phyloP scores from a whole-genome alignment of 306 rosid genomes.

The Nissolia schottii region DNA sequence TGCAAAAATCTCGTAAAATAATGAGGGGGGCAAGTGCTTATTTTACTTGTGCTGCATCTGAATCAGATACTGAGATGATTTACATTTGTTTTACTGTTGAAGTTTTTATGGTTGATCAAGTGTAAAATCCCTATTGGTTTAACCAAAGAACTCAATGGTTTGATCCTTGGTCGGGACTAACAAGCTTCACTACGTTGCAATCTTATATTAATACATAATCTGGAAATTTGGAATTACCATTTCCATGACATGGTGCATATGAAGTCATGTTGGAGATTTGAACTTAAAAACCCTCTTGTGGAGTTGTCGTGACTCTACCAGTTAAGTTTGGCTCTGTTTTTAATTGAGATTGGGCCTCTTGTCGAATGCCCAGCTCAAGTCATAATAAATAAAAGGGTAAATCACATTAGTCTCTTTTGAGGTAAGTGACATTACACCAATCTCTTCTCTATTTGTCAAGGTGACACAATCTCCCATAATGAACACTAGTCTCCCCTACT shows the following conservation, averaged over 20 bases:
- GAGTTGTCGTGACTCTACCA: neutral
- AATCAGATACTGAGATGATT: neutral
- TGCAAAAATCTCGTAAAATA: neutral
- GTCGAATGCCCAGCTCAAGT: neutral
- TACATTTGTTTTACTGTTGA: neutral
- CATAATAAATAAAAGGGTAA: neutral
- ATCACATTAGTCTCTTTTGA: too few relatives aligned
- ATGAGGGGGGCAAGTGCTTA: neutral
- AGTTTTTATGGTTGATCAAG: constrained; percentile 12
- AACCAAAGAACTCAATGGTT: neutral
- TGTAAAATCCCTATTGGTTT: neutral
- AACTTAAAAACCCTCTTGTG: neutral
- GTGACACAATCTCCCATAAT: too few relatives aligned
- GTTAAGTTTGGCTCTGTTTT: constrained; percentile 3
- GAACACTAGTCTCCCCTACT: too few relatives aligned
- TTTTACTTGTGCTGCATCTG: neutral
- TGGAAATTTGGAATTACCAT: constrained; percentile 1
- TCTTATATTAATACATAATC: too few relatives aligned
- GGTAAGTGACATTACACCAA: too few relatives aligned
- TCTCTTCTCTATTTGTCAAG: too few relatives aligned
- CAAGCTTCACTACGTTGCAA: constrained; percentile 2
- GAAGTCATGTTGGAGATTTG: neutral
- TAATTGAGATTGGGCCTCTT: constrained; percentile 3
- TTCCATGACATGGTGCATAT: neutral
- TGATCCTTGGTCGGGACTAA: neutral